Evolutionary conservation across 228 moss, liverwort and hornwort genomes (phyloP).

Genomic region (Sphagnum magellanicum): DNA sequence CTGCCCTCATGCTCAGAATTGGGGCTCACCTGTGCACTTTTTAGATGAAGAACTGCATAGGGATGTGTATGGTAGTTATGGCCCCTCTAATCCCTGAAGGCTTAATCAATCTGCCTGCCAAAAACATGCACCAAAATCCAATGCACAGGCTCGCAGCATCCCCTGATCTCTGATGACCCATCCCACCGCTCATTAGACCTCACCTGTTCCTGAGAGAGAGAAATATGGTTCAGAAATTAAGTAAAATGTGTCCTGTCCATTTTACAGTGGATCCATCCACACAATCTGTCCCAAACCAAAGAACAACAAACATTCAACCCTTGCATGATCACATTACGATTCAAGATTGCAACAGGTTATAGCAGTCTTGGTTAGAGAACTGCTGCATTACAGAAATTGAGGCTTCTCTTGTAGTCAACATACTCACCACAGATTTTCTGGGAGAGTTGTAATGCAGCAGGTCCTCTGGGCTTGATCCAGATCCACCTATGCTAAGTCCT

Average conservation of each 20-base stretch:
- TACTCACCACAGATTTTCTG: conserved; percentile 23
- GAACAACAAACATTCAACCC: neutral
- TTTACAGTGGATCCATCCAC: too few species aligned
- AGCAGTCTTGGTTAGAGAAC: neutral
- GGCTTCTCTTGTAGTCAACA: neutral
- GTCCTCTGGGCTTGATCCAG: conserved; percentile 15
- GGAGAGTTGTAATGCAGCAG: conserved; percentile 9
- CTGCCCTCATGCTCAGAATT: too few species aligned
- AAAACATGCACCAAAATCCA: conserved; percentile 27
- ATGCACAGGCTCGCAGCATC: conserved; percentile 54
- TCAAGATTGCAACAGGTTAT: neutral
- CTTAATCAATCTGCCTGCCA: neutral
- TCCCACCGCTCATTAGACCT: conserved; percentile 12
- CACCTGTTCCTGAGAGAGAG: conserved; percentile 26
- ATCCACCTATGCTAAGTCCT: conserved; percentile 4
- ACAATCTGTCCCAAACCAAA: too few species aligned
- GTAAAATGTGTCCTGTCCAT: too few species aligned
- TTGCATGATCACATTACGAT: neutral
- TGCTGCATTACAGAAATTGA: neutral
- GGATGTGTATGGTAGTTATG: too few species aligned
- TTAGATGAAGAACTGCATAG: too few species aligned
- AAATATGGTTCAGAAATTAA: too few species aligned
- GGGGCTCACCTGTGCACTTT: too few species aligned
- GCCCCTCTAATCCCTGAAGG: too few species aligned
- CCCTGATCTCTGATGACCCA: conserved; percentile 15